These are phyloP conservation scores for Botrytis medusae DNA, from an alignment of 2,329 filamentous ascomycete species.

Conservation along the genomic window DNA sequence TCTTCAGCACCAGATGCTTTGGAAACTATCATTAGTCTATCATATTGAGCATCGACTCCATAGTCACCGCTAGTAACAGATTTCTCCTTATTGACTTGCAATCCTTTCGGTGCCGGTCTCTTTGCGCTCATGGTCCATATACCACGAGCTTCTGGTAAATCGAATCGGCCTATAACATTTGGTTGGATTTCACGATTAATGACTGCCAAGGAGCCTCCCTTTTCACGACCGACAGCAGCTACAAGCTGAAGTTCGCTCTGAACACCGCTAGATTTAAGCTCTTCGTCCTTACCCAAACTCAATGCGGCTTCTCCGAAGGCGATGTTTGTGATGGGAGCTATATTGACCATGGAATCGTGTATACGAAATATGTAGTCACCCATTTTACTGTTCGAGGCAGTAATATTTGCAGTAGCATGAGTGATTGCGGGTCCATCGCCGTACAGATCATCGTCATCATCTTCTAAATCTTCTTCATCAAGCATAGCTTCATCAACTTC, in stretches of 20 bases:
- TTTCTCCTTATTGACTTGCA: conserved; percentile 50
- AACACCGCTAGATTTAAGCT: conserved; percentile 48
- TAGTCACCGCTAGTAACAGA: conserved; percentile 53
- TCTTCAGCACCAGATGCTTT: conserved; percentile 67
- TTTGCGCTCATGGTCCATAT: conserved; percentile 79
- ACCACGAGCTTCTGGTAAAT: conserved; percentile 70
- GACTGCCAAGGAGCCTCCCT: conserved; percentile 68
- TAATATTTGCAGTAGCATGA: conserved; percentile 41
- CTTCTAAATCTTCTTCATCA: conserved; percentile 51
- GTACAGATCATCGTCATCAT: conserved; percentile 62
- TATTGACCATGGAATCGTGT: conserved; percentile 73
- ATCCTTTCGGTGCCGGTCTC: conserved; percentile 62
- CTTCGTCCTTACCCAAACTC: conserved; percentile 47
- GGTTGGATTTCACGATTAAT: conserved; percentile 78
- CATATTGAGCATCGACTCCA: conserved; percentile 61
- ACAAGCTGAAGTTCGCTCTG: conserved; percentile 59
- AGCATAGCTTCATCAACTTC: conserved; percentile 58
- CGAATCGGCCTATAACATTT: conserved; percentile 65
- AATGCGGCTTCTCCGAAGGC: conserved; percentile 61
- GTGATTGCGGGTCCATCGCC: conserved; percentile 52
- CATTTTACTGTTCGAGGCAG: conserved; percentile 46
- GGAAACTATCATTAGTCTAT: conserved; percentile 81
- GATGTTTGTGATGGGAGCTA: conserved; percentile 77
- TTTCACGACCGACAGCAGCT: conserved; percentile 62
- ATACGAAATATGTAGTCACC: conserved; percentile 72